Evolutionary conservation across 202 grass and related monocot species (phyloP).

Genomic region (Schoenoplectus triqueter): DNA sequence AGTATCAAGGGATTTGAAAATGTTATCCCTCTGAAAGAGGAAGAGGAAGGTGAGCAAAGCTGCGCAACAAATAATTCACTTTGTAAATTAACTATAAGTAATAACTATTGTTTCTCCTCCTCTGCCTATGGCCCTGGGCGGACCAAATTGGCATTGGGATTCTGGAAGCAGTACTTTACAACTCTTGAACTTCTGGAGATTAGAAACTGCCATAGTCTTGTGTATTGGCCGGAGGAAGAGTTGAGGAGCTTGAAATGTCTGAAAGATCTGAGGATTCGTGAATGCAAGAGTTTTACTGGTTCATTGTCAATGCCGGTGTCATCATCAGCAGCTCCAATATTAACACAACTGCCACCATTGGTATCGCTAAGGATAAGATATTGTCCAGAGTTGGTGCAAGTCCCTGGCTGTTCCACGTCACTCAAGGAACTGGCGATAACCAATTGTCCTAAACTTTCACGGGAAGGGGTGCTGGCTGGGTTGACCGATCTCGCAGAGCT

Average conservation of each 20-base stretch:
- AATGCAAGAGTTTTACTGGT: not conserved
- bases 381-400: slow-evolving; percentile 6
- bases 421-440: not conserved
- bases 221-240: slow-evolving; percentile 41
- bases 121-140: no score
- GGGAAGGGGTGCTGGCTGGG: not conserved
- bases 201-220: not conserved
- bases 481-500: not conserved
- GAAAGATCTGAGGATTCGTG: fast-evolving
- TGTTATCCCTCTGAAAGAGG: no score
- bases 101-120: no score
- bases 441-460: not conserved
- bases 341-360: no score
- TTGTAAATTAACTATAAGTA: no score
- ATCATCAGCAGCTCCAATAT: not conserved
- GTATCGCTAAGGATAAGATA: no score
- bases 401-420: not conserved
- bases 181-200: no score
- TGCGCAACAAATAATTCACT: no score
- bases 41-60: no score
- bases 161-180: no score
- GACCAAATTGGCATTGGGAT: no score
- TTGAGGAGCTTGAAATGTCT: slow-evolving; percentile 34
- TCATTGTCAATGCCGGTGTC: not conserved
- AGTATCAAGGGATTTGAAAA: no score